These are phyloP conservation scores for Cnidoscolus chayamansa DNA, from an alignment of 441 rosid genomes.

Conservation along the genomic window DNA sequence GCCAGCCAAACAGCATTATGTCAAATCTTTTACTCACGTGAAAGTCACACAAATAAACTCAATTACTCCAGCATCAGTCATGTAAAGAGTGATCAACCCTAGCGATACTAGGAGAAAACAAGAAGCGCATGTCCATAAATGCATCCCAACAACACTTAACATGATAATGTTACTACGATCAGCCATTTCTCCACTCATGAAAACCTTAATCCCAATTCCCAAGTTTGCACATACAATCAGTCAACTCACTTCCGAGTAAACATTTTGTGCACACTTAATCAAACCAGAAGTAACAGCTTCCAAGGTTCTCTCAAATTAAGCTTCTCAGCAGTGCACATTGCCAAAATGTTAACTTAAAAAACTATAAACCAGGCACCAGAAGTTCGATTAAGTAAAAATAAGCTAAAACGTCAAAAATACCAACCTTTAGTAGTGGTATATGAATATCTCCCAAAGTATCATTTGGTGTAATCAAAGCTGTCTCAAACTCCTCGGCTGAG, in stretches of 20 bases:
- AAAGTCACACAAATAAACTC: background rate
- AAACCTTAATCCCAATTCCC: slow-evolving; percentile 13
- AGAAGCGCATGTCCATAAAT: background rate
- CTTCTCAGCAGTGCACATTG: slow-evolving; percentile 20
- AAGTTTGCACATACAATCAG: slow-evolving; percentile 3
- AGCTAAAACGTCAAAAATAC: slow-evolving; percentile 20
- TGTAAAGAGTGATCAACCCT: background rate
- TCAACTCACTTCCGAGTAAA: slow-evolving; percentile 10
- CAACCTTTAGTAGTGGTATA: slow-evolving; percentile 90
- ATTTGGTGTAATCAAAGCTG: slow-evolving; percentile 80
- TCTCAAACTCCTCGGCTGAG: slow-evolving; percentile 95
- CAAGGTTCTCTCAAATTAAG: background rate
- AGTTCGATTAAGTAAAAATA: slow-evolving; percentile 5
- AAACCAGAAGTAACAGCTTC: background rate
- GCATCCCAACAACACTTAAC: background rate
- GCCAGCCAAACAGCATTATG: background rate
- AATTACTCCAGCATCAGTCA: background rate
- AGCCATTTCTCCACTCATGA: slow-evolving; percentile 5
- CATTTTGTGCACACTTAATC: background rate
- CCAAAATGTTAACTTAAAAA: slow-evolving; percentile 1
- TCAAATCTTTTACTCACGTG: background rate
- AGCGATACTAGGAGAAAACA: background rate
- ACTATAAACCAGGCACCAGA: background rate
- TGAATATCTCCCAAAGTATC: slow-evolving; percentile 89
- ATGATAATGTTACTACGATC: background rate